Evolutionary conservation across 345 rosid species (phyloP).

Genomic region (Sonneratia alba): DNA sequence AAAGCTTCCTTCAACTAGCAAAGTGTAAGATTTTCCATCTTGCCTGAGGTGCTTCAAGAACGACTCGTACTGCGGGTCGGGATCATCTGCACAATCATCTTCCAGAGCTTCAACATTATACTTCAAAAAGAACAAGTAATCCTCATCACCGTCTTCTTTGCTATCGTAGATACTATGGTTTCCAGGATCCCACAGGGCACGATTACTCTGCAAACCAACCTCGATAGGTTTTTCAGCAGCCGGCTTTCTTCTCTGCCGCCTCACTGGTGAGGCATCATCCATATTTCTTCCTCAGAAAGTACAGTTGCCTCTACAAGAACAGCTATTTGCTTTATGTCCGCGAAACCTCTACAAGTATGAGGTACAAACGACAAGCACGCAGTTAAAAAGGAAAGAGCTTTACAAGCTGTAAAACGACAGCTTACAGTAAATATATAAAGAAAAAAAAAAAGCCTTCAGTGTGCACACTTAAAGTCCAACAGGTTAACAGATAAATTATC

Average conservation of each 20-base stretch:
- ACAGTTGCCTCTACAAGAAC: not conserved
- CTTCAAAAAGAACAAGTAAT: not conserved
- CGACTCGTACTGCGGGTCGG: constrained; percentile 26
- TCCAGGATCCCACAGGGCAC: not conserved
- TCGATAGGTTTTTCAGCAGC: not conserved
- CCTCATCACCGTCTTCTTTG: not conserved
- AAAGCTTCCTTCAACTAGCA: constrained; percentile 12
- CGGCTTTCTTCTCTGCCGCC: not conserved
- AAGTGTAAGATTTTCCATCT: constrained; percentile 22
- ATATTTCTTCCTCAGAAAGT: not conserved
- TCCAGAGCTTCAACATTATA: not conserved
- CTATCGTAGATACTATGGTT: not conserved
- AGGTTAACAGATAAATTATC: not conserved
- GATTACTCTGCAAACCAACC: not conserved
- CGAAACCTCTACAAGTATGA: not conserved
- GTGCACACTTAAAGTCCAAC: not conserved
- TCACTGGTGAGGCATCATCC: not conserved
- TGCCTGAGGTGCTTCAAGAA: constrained; percentile 27
- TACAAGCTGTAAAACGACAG: not conserved
- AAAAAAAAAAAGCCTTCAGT: not conserved
- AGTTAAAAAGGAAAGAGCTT: not conserved
- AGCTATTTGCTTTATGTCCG: not conserved
- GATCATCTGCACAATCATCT: not conserved
- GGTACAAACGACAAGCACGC: not conserved
- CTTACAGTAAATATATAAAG: not conserved